Base-by-base conservation (phyloP, 805 yeast species). In the Suhomyces sp. region DNA sequence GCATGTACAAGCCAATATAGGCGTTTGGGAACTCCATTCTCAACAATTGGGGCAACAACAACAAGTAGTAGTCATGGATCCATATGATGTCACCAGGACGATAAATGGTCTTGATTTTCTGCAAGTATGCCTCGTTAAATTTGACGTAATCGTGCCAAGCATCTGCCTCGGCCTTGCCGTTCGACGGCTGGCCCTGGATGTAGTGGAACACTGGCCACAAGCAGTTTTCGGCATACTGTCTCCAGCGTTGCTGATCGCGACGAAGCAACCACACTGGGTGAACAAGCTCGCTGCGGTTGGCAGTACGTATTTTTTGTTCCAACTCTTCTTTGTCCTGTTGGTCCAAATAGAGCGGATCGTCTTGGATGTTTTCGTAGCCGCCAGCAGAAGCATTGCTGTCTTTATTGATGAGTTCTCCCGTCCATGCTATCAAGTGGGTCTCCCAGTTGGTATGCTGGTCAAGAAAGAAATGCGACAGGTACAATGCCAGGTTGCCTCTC, bases 171-270 rank as follows among this genome's bases (percentile, higher is more conserved):
- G 79, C 83, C 29, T 80, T 77, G 4, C 89, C 89, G 65, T 87
- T 87, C 2, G 84, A 79, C 0, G 87, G 81, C 52, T 86, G 86
- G 44, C 86, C 86, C 69, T 90, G 87, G 67, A 94, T 90, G 72
- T 94, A 94, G 66, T 94, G 99, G 70, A 93, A 85, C 2, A 90
- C 87, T 1, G 97, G 97, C 98, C 99, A 94, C 27, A 94, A 74
- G 19, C 86, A 86, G 61, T 87, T 84, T 66, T 93, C 98, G 1
- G 97, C 96, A 65, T 90, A 93, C 59, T 79, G 79, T 59, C 97
- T 80, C 97, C 97, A 93, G 54, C 92, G 76, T 44, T 76, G 76
- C 67, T 88, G 96, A 69, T 88, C 88, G 55, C 85, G 81, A 56
- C 94, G 81, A 51, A 88, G 75, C 33, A 93, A 73, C 97, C 97